phyloP scores from a whole-genome alignment of 1,284 basidiomycete species.

The Malassezia dermatis region DNA sequence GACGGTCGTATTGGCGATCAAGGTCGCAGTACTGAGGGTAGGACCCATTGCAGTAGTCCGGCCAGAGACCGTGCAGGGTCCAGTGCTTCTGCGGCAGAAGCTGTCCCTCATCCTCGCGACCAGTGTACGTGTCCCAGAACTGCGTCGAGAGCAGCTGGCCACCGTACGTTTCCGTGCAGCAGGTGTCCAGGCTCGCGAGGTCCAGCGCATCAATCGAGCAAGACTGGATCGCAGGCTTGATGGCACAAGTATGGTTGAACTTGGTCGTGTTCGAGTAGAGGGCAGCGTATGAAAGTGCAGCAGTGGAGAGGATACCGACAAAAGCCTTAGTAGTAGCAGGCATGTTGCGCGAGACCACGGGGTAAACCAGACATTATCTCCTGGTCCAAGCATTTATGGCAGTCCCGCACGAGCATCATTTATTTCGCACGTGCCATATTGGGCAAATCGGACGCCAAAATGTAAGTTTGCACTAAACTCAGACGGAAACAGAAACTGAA shows the following conservation, averaged over 20 bases:
- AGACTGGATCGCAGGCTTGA: not conserved
- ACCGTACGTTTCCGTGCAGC: conserved; percentile 5
- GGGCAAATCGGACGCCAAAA: too few relatives aligned
- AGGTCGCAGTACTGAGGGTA: conserved; percentile 5
- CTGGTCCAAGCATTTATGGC: too few relatives aligned
- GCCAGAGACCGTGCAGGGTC: conserved; percentile 8
- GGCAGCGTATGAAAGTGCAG: not conserved
- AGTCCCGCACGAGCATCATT: too few relatives aligned
- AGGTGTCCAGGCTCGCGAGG: not conserved
- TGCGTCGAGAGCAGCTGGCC: not conserved
- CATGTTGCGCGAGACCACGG: too few relatives aligned
- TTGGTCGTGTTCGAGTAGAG: not conserved
- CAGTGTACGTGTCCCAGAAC: conserved; percentile 7
- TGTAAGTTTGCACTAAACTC: too few relatives aligned
- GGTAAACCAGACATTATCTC: too few relatives aligned
- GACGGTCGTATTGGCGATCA: conserved; percentile 2
- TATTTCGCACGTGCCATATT: too few relatives aligned
- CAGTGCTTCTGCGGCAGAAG: conserved; percentile 1
- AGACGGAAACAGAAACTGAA: too few relatives aligned
- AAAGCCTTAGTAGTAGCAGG: too few relatives aligned
- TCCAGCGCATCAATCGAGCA: not conserved
- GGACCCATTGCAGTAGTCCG: conserved; percentile 7
- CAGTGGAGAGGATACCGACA: not conserved
- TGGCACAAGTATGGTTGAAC: not conserved
- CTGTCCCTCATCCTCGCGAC: not conserved